These are phyloP conservation scores for Musa acuminata DNA, from an alignment of 176 grass and related monocot genomes.

Conservation along the genomic window DNA sequence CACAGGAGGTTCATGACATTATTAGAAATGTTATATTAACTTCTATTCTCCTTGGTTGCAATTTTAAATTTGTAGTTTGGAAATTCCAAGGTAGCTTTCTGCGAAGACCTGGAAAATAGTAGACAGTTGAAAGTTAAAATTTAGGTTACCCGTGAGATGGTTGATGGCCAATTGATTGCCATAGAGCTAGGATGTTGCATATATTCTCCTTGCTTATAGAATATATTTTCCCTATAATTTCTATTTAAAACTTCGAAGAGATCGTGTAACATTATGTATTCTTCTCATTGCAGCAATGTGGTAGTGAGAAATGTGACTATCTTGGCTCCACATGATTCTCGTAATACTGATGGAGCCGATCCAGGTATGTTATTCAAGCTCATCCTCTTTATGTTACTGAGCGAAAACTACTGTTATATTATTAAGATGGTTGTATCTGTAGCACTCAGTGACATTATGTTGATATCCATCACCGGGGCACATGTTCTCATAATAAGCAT, in stretches of 20 bases:
- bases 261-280: conserved; percentile 16
- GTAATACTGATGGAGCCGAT: conserved; percentile 90
- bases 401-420: neutral
- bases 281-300: conserved; percentile 61
- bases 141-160: too few relatives aligned
- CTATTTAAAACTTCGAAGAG: conserved; percentile 5
- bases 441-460: neutral
- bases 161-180: too few relatives aligned
- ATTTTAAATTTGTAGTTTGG: too few relatives aligned
- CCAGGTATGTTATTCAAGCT: conserved; percentile 36
- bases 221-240: conserved; percentile 22
- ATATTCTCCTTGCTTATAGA: neutral
- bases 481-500: neutral
- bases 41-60: too few relatives aligned
- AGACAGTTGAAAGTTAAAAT: too few relatives aligned
- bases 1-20: too few relatives aligned
- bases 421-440: neutral
- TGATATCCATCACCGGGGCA: neutral
- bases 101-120: too few relatives aligned
- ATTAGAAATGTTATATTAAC: too few relatives aligned
- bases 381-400: neutral
- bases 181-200: too few relatives aligned
- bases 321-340: conserved; percentile 82
- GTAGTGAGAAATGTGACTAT: conserved; percentile 74
- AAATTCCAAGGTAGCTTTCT: too few relatives aligned